Base-by-base conservation (phyloP, 2,329 filamentous ascomycete genomes). In the Cytospora chrysosperma region DNA sequence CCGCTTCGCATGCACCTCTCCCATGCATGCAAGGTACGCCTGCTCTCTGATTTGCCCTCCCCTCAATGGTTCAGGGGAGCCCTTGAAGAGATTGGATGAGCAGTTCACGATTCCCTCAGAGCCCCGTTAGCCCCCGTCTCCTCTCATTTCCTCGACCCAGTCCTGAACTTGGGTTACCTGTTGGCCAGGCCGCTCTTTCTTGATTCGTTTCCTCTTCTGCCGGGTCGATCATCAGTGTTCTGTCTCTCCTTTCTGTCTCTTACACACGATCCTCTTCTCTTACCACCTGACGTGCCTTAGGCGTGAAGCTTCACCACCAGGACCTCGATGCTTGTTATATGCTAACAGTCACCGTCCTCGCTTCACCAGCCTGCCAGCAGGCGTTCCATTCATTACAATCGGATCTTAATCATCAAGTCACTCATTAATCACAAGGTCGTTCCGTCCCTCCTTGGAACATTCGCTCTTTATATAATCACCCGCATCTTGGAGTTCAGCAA, bases 361-460 rank as follows among this genome's bases (percentile, higher is more conserved):
- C 67, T 69, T 65, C 58, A 60, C 66, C 72, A 76, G 81, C 81
- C 81, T 82, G 81, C 80, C 79, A 81, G 81, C 82, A 76, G 83
- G 83, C 81, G 76, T 78, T 80, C 77, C 85, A 80, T 77, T 85
- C 82, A 71, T 84, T 85, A 79, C 69, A 68, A 72, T 70, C 66
- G 37, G 52, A n/a, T 43, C 59, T n/a, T 61, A 40, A 55, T 61
- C 59, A 65, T 64, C 61, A 65, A 73, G 72, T 74, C 73, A 65
- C 68, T 76, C 75, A 66, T 75, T 75, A 47, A 47, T 55, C 51
- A 56, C 43, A 55, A 27, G 54, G 51, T 65, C 47, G 61, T 67
- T 65, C 52, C 62, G 51, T 55, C 43, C 43, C 21, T 37, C 59
- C 57, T 47, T 37, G 57, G 54, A 65, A 59, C 55, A 63, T 55